Percentiles rank a stretch among this genome's conserved stretches.
Evolutionary conservation across 2,329 filamentous ascomycete species (phyloP).

Genomic region (Bipolaris bicolor): DNA sequence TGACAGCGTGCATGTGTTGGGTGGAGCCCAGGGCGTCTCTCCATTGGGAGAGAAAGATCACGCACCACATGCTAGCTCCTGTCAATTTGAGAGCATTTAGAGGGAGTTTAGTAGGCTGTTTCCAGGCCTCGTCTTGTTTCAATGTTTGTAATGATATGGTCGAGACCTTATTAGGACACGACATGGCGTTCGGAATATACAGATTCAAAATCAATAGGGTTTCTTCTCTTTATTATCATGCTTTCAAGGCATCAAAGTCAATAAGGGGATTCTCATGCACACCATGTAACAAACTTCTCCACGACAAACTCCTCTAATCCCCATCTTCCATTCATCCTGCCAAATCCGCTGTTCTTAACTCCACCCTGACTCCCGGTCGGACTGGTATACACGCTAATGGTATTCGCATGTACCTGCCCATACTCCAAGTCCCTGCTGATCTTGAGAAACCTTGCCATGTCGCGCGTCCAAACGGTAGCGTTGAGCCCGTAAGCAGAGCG

Average conservation of each 20-base stretch:
- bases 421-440: constrained; percentile 56
- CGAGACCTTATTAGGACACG: neutral
- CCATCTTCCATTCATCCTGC: constrained; percentile 51
- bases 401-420: constrained; percentile 54
- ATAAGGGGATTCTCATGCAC: constrained; percentile 20
- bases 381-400: constrained; percentile 55
- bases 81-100: neutral
- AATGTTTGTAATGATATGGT: neutral
- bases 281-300: constrained; percentile 45
- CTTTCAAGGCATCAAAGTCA: neutral
- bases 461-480: constrained; percentile 70
- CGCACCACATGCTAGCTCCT: neutral
- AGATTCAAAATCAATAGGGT: neutral
- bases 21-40: neutral
- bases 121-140: neutral
- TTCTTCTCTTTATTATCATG: neutral
- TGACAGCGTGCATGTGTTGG: neutral
- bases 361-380: constrained; percentile 53
- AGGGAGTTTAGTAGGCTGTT: neutral
- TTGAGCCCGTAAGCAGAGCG: constrained; percentile 78
- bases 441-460: constrained; percentile 59
- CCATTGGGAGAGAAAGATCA: too few species aligned
- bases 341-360: constrained; percentile 54
- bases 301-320: constrained; percentile 53
- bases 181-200: neutral